These are phyloP conservation scores for Galerina marginata DNA, from an alignment of 768 basidiomycete species.

Conservation along the genomic window DNA sequence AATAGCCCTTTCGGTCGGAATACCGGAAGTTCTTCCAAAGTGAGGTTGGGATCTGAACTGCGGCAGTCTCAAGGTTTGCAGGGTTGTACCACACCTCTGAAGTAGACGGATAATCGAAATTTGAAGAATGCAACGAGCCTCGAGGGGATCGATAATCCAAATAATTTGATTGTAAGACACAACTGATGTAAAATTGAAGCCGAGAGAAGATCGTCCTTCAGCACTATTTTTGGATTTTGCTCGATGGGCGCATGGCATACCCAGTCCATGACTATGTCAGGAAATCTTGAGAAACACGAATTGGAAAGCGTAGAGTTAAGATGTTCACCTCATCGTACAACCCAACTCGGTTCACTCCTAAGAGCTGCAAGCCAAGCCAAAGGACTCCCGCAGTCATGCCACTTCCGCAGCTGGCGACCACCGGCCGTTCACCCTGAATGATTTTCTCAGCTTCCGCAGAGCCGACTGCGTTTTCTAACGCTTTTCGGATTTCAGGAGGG, in stretches of 20 bases:
- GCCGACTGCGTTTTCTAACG: slow-evolving; percentile 70
- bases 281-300: slow-evolving; percentile 9
- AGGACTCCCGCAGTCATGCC: slow-evolving; percentile 98
- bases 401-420: slow-evolving; percentile 88
- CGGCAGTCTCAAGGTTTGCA: no score
- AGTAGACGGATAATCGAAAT: no score
- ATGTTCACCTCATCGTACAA: slow-evolving; percentile 90
- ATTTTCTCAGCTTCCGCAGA: slow-evolving; percentile 57
- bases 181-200: no score
- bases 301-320: slow-evolving; percentile 1
- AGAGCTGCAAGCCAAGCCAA: slow-evolving; percentile 87
- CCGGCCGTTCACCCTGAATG: slow-evolving; percentile 59
- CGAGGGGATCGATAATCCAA: no score
- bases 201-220: not conserved
- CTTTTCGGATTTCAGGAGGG: slow-evolving; percentile 59
- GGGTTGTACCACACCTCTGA: no score
- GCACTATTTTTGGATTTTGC: slow-evolving; percentile 66
- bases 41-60: no score
- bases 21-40: no score
- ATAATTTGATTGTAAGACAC: no score
- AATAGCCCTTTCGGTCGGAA: no score
- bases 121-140: no score
- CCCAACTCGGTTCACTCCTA: slow-evolving; percentile 65
- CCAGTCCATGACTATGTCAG: slow-evolving; percentile 87
- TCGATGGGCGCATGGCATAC: slow-evolving; percentile 79